Percentiles rank a stretch among this genome's conserved stretches.
phyloP scores from a whole-genome alignment of 2,329 filamentous ascomycete genomes.

The Ceratocystis cacaofunesta region DNA sequence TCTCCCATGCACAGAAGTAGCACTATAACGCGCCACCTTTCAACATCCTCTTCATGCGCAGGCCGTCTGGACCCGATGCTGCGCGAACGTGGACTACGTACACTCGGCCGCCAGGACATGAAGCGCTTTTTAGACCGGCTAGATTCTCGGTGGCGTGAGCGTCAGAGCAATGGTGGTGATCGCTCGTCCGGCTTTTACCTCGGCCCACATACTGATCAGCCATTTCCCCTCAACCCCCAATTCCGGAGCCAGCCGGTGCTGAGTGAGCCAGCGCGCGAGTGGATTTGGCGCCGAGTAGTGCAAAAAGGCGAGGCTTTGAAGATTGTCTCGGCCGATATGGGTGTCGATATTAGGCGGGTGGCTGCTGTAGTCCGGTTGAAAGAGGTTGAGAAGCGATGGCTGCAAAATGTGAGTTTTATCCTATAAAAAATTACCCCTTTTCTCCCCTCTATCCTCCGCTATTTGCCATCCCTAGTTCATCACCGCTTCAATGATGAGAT shows the following conservation, averaged over 20 bases:
- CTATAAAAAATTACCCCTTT: neutral
- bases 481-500: constrained; percentile 36
- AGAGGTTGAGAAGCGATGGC: constrained; percentile 69
- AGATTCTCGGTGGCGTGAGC: constrained; percentile 16
- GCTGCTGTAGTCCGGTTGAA: constrained; percentile 76
- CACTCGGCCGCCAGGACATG: constrained; percentile 16
- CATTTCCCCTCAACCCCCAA: constrained; percentile 58
- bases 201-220: constrained; percentile 30
- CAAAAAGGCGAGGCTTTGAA: constrained; percentile 53
- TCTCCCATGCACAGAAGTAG: neutral
- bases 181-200: constrained; percentile 27
- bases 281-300: constrained; percentile 57
- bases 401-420: constrained; percentile 48
- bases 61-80: constrained; percentile 14
- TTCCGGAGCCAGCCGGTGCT: constrained; percentile 62
- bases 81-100: constrained; percentile 12
- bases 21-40: neutral
- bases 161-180: constrained; percentile 16
- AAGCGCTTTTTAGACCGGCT: constrained; percentile 17
- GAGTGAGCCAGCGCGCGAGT: constrained; percentile 54
- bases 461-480: too few relatives aligned
- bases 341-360: constrained; percentile 69
- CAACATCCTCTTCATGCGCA: neutral
- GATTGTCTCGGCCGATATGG: constrained; percentile 59
- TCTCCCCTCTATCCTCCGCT: neutral